Evolutionary conservation across 2,329 filamentous ascomycete species (phyloP).

Genomic region (Aspergillus alliaceus): DNA sequence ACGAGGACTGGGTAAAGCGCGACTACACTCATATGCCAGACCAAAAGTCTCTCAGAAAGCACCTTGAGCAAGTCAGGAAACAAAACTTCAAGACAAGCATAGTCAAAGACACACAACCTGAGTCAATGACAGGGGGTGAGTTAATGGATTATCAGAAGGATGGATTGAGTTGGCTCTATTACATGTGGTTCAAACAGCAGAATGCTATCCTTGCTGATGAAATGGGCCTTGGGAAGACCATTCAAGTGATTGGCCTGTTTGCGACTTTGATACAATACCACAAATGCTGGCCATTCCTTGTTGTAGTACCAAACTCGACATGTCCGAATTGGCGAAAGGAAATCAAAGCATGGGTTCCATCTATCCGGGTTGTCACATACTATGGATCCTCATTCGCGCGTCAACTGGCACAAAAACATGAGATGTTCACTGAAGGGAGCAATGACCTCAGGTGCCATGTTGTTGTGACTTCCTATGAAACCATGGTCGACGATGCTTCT

Average conservation of each 20-base stretch:
- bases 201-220: constrained; percentile 95
- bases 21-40: constrained; percentile 67
- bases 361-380: constrained; percentile 84
- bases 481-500: constrained; percentile 71
- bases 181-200: constrained; percentile 77
- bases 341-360: constrained; percentile 89
- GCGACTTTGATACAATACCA: constrained; percentile 69
- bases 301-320: constrained; percentile 92
- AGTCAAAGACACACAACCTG: constrained; percentile 70
- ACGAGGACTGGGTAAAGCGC: constrained; percentile 80
- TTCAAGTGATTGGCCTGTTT: constrained; percentile 84
- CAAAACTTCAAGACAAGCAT: constrained; percentile 65
- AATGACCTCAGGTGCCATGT: constrained; percentile 81
- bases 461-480: constrained; percentile 93
- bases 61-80: constrained; percentile 66
- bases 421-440: constrained; percentile 69
- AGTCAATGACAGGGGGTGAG: constrained; percentile 71
- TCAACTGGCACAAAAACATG: constrained; percentile 75
- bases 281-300: constrained; percentile 84
- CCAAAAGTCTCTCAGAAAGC: constrained; percentile 59
- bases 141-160: constrained; percentile 94
- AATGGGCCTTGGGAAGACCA: constrained; percentile 97
- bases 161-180: constrained; percentile 92
- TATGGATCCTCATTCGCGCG: constrained; percentile 77
- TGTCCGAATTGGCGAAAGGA: constrained; percentile 98